phyloP scores from a whole-genome alignment of 495 filamentous ascomycete genomes.

The Aspergillus avenaceus region DNA sequence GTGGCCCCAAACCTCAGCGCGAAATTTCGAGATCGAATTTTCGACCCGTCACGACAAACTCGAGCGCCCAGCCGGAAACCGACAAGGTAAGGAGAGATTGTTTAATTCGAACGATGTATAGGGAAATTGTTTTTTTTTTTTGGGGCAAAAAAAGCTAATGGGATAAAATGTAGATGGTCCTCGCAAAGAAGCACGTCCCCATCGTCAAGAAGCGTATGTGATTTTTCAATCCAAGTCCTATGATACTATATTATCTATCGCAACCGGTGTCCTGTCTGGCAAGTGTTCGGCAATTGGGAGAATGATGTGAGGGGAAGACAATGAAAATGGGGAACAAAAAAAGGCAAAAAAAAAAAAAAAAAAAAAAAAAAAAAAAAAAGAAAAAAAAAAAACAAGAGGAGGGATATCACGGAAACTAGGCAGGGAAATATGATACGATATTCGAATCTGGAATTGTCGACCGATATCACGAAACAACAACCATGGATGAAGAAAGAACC shows the following conservation, averaged over 20 bases:
- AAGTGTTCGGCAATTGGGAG: neutral
- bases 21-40: slow-evolving; percentile 44
- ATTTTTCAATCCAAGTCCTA: slow-evolving; percentile 8
- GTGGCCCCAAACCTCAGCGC: slow-evolving; percentile 26
- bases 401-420: neutral
- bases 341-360: neutral
- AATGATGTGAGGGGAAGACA: neutral
- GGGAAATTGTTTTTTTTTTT: too few relatives aligned
- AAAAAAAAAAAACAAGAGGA: neutral
- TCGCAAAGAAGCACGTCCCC: slow-evolving; percentile 97
- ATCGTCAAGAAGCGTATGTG: slow-evolving; percentile 99
- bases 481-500: too few relatives aligned
- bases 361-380: neutral
- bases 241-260: neutral
- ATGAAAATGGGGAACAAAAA: too few relatives aligned
- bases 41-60: slow-evolving; percentile 47
- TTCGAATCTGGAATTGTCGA: neutral
- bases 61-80: slow-evolving; percentile 43
- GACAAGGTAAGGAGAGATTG: slow-evolving; percentile 47
- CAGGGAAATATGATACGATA: neutral
- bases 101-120: too few relatives aligned
- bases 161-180: slow-evolving; percentile 78
- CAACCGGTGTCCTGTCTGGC: neutral
- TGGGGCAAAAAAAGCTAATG: slow-evolving; percentile 16
- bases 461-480: neutral